These are phyloP conservation scores for Ramaria sp. DNA, from an alignment of 768 basidiomycete species.

Conservation along the genomic window DNA sequence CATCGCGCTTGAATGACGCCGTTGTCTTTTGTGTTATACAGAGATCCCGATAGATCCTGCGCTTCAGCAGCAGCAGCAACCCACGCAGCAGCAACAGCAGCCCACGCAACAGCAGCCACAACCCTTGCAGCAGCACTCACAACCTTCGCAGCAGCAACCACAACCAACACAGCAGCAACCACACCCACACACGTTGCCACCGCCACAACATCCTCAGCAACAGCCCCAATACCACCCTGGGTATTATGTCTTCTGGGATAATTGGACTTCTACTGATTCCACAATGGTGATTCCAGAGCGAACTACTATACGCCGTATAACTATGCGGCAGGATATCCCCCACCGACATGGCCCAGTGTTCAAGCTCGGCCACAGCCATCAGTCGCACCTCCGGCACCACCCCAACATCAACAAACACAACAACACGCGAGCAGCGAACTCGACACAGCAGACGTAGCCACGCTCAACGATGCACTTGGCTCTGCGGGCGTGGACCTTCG, in stretches of 20 bases:
- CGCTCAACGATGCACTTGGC: constrained; percentile 74
- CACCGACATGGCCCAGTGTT: background rate
- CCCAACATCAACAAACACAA: background rate
- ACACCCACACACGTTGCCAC: constrained; percentile 3
- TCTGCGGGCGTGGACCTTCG: constrained; percentile 83
- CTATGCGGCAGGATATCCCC: constrained; percentile 15
- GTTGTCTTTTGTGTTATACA: constrained; percentile 14
- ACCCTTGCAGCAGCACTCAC: constrained; percentile 11
- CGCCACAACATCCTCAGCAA: constrained; percentile 8
- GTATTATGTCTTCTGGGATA: background rate
- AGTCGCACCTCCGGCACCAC: background rate
- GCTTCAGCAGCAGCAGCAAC: constrained; percentile 49
- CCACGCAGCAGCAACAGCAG: constrained; percentile 19
- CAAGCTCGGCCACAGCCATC: background rate
- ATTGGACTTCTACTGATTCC: background rate
- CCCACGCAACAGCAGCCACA: constrained; percentile 21
- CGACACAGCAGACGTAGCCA: constrained; percentile 65
- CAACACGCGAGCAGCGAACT: constrained; percentile 15
- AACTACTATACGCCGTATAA: constrained; percentile 20
- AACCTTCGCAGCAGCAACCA: constrained; percentile 4
- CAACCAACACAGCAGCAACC: background rate
- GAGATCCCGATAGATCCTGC: constrained; percentile 61
- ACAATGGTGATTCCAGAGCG: constrained; percentile 6
- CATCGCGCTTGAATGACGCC: background rate
- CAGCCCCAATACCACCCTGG: constrained; percentile 10